Base-by-base conservation (phyloP, 257 asterid genomes). In the Penstemon eatonii region DNA sequence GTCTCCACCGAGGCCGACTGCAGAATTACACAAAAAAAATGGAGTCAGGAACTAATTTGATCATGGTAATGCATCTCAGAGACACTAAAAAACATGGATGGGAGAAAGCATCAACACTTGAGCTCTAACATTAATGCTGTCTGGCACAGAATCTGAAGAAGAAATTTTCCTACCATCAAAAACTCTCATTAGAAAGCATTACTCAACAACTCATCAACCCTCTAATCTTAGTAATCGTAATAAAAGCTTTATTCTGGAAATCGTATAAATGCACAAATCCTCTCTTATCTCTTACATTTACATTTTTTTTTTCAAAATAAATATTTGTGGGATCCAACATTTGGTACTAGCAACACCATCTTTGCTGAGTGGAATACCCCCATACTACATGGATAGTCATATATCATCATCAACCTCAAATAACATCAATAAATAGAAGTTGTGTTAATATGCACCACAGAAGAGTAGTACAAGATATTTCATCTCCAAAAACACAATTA, bases 1-100 rank as follows among this genome's bases (percentile, higher is more conserved):
- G 70, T 81, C 99, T 90, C 99, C 97, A 93, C 42, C 97, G 84
- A 45, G 93, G 91, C 69, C 96, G 94, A 73, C 99, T 93, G 73
- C 71, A 65, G 49, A 60, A 70, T 58, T 36, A 66, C 38, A 63
- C 60, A 69, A 62, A 44, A 65, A 69, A 71, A 66, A 55, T 63
- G 18, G 68, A 65, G 4, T 72, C 56, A 62, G 71, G 68, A 72
- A 44, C 66, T 52, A 18, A 65, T 54, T 6, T 43, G 40, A 33
- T 45, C 68, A 77, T 5, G 61, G 47, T 15, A 41, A 47, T 59
- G 64, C 44, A 60, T 40, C 47, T 38, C 39, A 8, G 33, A 15
- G 36, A 41, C 19, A 74, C 39, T 38, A 33, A 62, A 54, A 69
- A 4, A 64, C 62, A 65, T 19, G 38, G 47, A 60, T 42, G 41